Evolutionary conservation across 352 stramenopile genomes (phyloP).

Genomic region (Saprolegnia diclina): DNA sequence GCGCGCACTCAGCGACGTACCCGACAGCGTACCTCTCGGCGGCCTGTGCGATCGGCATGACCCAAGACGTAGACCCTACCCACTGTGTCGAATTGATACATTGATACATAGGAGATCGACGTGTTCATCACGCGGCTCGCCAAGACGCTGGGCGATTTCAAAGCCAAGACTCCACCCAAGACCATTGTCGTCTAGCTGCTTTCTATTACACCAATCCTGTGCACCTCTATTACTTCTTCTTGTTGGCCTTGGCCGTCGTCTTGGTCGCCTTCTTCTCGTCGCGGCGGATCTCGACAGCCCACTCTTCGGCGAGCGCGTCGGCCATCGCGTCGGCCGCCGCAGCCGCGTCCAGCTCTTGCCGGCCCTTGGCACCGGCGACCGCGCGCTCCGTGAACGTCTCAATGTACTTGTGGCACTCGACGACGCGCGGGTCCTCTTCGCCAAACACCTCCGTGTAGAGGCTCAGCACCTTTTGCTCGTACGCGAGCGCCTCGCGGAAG

Average conservation of each 20-base stretch:
- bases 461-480: constrained; percentile 86
- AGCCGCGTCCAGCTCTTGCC: constrained; percentile 66
- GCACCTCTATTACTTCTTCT: constrained; percentile 55
- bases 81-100: neutral
- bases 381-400: constrained; percentile 81
- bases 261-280: constrained; percentile 47
- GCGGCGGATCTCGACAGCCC: constrained; percentile 40
- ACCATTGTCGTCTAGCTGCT: neutral
- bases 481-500: constrained; percentile 80
- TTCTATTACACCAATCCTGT: neutral
- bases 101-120: constrained; percentile 75
- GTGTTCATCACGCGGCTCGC: constrained; percentile 89
- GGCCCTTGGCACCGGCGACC: constrained; percentile 80
- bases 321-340: constrained; percentile 70
- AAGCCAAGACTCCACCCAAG: constrained; percentile 31
- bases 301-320: constrained; percentile 64
- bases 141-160: constrained; percentile 87
- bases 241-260: constrained; percentile 64
- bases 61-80: constrained; percentile 28
- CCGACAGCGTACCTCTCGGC: constrained; percentile 93
- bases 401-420: constrained; percentile 81
- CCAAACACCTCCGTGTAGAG: constrained; percentile 79
- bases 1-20: constrained; percentile 86
- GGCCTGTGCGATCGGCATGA: constrained; percentile 94
- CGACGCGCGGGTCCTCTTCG: constrained; percentile 68